Evolutionary conservation across 2,329 filamentous ascomycete genomes (phyloP), one percentile per base, ranked within the genome.

Genomic region (Exophiala dermatitidis): DNA sequence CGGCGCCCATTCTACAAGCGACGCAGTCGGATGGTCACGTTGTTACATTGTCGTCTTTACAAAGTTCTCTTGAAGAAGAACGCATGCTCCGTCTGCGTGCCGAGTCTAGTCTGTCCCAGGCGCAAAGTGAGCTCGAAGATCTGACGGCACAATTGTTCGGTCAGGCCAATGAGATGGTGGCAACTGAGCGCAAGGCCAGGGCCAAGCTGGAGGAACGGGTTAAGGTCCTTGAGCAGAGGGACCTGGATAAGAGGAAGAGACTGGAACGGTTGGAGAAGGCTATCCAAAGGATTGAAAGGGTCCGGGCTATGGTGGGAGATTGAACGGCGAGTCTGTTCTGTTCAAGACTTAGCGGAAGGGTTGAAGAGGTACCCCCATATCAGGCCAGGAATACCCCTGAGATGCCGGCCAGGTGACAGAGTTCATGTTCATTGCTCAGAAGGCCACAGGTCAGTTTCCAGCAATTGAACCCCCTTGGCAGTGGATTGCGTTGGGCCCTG

Each of bases 121-220:
- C 80, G 10, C 78, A 75, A 56, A 72, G 68, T 1, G 81, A 84
- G 66, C 72, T 84, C 31, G 81, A 84, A 60, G 81, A 84, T 50
- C 66, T 84, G 54, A 82, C 77, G 8, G 77, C 76, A 32, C 75
- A 76, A 52, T 65, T 84, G 5, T 84, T 84, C 65, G 77, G 77
- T 48, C 78, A 83, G 63, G 81, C 81, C 32, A 84, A 84, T 55
- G 81, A 84, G 66, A 83, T 84, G 81, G 81, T 84, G 5, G 80
- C 81, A 2, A 70, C 74, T 50, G 82, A 84, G 69, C 73, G 81
- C 29, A 78, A 75, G 64, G 79, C 79, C 37, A 71, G 80, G 50
- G 78, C 76, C 10, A 79, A 71, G 55, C 62, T 76, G 46, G 73
- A 76, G 52, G 72, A 76, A 59, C 63, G 73, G 30, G 71, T 76